A percentile compares a stretch with the other conserved stretches of the same genome.
phyloP scores from a whole-genome alignment of 225 moss, liverwort and hornwort genomes.

The Rhytidiadelphus loreus region DNA sequence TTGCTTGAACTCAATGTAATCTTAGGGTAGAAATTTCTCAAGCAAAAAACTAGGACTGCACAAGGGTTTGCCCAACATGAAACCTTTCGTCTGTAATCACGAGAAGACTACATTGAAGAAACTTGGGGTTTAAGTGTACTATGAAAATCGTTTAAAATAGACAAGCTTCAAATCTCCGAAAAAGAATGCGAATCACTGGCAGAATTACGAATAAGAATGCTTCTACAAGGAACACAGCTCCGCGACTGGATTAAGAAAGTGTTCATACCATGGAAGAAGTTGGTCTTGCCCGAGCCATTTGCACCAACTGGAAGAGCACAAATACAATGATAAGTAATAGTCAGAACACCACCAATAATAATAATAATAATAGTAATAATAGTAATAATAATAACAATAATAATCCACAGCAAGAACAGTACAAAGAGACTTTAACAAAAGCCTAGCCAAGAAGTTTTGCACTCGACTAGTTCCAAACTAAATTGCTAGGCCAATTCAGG shows the following conservation, averaged over 20 bases:
- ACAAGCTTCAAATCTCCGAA: background rate
- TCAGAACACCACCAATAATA: background rate
- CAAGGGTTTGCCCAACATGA: background rate
- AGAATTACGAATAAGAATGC: background rate
- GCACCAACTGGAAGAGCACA: constrained; percentile 63
- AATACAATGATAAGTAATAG: background rate
- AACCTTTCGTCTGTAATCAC: background rate
- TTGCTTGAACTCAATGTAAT: background rate
- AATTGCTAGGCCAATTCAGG: background rate
- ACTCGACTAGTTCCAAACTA: background rate
- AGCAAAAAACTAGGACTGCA: background rate
- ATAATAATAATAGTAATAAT: too few species aligned
- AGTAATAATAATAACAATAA: background rate
- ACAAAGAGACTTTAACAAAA: background rate
- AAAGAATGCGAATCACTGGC: background rate
- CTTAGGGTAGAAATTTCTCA: background rate
- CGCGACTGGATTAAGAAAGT: background rate
- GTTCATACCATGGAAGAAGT: constrained; percentile 79
- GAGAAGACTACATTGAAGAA: background rate
- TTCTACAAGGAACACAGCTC: background rate
- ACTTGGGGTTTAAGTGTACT: background rate
- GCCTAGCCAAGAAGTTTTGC: background rate
- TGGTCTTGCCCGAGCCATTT: constrained; percentile 94
- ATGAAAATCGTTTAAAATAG: background rate
- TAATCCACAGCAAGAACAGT: background rate